A percentile compares a stretch with the other conserved stretches of the same genome.
Conservation (phyloP, 208 protist species). For the Trypanosoma caninum region DNA sequence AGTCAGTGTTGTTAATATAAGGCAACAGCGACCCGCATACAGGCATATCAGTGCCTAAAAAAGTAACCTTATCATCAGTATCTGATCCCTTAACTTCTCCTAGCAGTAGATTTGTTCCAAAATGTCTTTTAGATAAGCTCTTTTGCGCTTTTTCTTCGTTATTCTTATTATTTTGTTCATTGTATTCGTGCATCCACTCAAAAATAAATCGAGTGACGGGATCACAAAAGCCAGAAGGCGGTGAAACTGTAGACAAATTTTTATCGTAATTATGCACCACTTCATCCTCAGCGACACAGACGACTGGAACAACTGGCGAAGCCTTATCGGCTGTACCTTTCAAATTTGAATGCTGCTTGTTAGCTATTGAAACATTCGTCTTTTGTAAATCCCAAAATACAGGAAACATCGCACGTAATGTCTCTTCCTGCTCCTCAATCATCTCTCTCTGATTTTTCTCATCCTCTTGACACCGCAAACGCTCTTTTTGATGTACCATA, state of each 20-base stretch:
- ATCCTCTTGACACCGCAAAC: slow-evolving; percentile 2
- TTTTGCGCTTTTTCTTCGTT: slow-evolving; percentile 2
- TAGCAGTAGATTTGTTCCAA: slow-evolving; percentile 13
- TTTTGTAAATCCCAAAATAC: slow-evolving; percentile 25
- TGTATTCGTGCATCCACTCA: slow-evolving; percentile 67
- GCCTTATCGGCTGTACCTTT: not conserved
- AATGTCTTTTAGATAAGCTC: slow-evolving; percentile 8
- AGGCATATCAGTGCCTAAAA: not conserved
- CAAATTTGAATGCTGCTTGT: slow-evolving; percentile 5
- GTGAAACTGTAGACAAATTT: not conserved
- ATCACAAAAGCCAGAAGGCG: slow-evolving; percentile 37
- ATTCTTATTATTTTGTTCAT: slow-evolving; percentile 21
- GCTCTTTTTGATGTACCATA: not conserved
- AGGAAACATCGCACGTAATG: slow-evolving; percentile 13
- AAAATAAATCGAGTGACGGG: slow-evolving; percentile 71
- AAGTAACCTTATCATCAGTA: not conserved
- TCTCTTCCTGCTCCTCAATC: slow-evolving; percentile 24
- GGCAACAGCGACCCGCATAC: no score
- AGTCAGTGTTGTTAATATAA: no score
- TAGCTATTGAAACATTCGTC: slow-evolving; percentile 1
- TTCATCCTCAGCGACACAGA: not conserved
- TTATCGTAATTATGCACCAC: not conserved
- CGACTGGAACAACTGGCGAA: not conserved
- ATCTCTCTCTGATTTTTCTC: slow-evolving; percentile 14
- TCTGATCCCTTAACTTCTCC: not conserved